Evolutionary conservation across 345 rosid species (phyloP), one percentile per base, ranked within the genome.

Genomic region (Euclidium syriacum): DNA sequence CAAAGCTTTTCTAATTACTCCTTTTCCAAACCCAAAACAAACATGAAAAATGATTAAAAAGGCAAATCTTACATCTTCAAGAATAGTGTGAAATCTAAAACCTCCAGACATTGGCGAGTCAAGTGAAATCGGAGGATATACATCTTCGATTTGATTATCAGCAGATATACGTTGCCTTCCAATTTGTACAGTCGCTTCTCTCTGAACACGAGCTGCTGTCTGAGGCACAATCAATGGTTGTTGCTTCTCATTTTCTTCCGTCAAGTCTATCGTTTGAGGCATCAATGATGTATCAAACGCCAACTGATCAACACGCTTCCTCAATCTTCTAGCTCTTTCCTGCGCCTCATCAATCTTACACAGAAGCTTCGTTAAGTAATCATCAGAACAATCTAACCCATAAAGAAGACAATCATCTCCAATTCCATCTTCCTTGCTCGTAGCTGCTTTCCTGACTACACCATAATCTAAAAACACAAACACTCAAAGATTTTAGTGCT

Each of bases 281-380:
- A 42, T 24, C 2, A 3, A 24, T 51, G 60, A 9, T 50, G 34
- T 40, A 48, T 80, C 86, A 55, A 36, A 53, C 56, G 65, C 57
- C 67, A 87, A 77, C 70, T 78, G 80, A 36, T 81, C 91, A 22
- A 82, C 72, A 29, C 85, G 84, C 4, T 62, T 68, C 79, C 63
- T 83, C 76, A 83, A 60, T 24, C 65, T 64, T 22, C 52, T 64
- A 34, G 81, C 64, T 62, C 64, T 74, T 2, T 70, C 75, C 33
- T 71, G 78, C 7, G 76, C 64, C 49, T 52, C 58, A 59, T 83
- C 89, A 69, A 85, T 78, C 79, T 82, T 84, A 50, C 60, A 44
- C 55, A 89, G 80, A 35, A 79, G 71, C 57, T 77, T 75, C 58
- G 76, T 91, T 49, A 67, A 19, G 46, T 59, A 39, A 36, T 44